These are phyloP conservation scores for Plasmodiophora brassicae DNA, from an alignment of 208 protist genomes.

Conservation along the genomic window DNA sequence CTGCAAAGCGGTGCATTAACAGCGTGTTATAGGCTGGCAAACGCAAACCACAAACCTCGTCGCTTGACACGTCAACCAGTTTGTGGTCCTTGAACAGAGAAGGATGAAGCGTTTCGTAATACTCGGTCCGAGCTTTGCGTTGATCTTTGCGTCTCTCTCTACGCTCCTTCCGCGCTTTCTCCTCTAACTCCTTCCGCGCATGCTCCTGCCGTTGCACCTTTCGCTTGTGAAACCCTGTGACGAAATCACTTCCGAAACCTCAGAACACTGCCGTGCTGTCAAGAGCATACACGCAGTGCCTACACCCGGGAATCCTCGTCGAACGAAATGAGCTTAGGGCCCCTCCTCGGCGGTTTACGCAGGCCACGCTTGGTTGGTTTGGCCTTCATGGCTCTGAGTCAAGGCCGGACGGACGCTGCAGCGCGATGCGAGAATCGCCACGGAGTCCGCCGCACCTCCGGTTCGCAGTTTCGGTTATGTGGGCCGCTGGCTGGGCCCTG, in stretches of 20 bases:
- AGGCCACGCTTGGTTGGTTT: too few species aligned
- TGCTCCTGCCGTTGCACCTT: background rate
- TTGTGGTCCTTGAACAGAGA: constrained; percentile 20
- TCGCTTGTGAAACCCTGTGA: background rate
- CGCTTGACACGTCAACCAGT: background rate
- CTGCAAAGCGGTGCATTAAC: background rate
- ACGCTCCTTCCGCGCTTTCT: background rate
- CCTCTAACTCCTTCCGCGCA: background rate
- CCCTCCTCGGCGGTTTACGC: too few species aligned
- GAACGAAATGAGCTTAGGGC: constrained; percentile 1
- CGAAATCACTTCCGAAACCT: background rate
- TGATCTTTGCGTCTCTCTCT: background rate
- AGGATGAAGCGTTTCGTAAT: background rate
- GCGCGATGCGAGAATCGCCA: too few species aligned
- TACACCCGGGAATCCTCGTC: constrained; percentile 1
- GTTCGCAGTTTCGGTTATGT: too few species aligned
- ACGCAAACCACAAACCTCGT: background rate
- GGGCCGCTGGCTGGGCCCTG: too few species aligned
- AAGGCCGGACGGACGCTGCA: too few species aligned
- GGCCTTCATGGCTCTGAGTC: too few species aligned
- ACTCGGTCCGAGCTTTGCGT: background rate
- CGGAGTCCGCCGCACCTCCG: too few species aligned
- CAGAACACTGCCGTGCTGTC: background rate
- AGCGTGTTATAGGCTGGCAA: too few species aligned
- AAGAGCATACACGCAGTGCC: background rate